These are phyloP conservation scores for Cicer yamashitae DNA, from an alignment of 306 rosid species.

Conservation along the genomic window DNA sequence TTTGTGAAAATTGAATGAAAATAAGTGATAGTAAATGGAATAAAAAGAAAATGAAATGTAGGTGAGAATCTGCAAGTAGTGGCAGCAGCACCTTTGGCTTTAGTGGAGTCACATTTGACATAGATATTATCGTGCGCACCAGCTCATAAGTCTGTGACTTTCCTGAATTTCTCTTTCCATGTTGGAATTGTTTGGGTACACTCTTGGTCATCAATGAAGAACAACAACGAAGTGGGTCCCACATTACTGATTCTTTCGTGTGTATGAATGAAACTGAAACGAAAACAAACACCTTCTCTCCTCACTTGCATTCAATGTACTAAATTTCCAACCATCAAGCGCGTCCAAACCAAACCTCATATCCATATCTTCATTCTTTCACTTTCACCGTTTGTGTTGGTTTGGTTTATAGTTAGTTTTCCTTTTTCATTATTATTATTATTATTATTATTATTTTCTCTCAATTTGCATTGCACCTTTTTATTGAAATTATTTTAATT, in stretches of 20 bases:
- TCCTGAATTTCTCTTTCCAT: constrained; percentile 24
- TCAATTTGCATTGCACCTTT: constrained; percentile 45
- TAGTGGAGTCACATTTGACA: constrained; percentile 51
- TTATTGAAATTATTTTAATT: constrained; percentile 14
- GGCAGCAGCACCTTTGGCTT: constrained; percentile 41
- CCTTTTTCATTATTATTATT: too few relatives aligned
- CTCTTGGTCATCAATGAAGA: constrained; percentile 1
- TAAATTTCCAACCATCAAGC: constrained; percentile 49
- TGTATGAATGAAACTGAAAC: neutral
- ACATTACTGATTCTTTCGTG: constrained; percentile 39
- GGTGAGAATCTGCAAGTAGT: constrained; percentile 42
- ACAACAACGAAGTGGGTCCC: constrained; percentile 45
- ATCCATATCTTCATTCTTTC: constrained; percentile 43
- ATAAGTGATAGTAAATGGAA: too few relatives aligned
- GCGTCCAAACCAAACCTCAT: constrained; percentile 49
- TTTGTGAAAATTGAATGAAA: too few relatives aligned
- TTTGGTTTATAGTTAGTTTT: constrained; percentile 2
- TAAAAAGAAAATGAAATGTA: neutral
- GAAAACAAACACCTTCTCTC: constrained; percentile 1
- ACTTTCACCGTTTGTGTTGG: constrained; percentile 15
- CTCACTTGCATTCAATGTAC: neutral
- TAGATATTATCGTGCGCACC: constrained; percentile 70
- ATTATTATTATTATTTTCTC: neutral
- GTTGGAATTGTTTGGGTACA: constrained; percentile 31
- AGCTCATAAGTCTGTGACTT: constrained; percentile 57